Base-by-base conservation (phyloP, 75 land plant species). In the Pinus taeda region DNA sequence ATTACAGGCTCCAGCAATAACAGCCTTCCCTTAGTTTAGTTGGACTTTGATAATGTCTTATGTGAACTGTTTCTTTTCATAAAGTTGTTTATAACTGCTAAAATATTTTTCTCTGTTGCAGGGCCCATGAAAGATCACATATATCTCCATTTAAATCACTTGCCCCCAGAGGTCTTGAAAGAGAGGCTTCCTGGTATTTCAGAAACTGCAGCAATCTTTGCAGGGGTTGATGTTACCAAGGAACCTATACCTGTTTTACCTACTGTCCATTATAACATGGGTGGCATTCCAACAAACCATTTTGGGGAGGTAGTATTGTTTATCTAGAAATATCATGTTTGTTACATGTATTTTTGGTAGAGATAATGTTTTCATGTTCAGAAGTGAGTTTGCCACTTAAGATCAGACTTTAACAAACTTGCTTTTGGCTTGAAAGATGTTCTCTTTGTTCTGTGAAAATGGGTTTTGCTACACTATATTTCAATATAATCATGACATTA, bases 251-350 rank as follows among this genome's bases (percentile, higher is more conserved):
- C 99, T 76, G 98, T 97, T n/a, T 79, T 97, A 56, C 99, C 99
- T 4, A 97, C 99, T n/a, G 99, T 97, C 57, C 99, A 97, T 75
- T 97, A 97, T 70, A 97, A 97, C 79, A 97, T 97, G 99, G 99
- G 99, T 84, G 99, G 99, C 67, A 91, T 97, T 74, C 99, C 99
- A 45, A 97, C 99, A 24, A 97, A 91, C 71, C 70, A 91, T 74
- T 88, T 88, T 84, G 99, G 98, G 62, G 95, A 97, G 99, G 99
- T 97, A 86, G 21, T 62, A 62, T 37, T 58, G 74, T 4, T 58
- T 30, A 22, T 42, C 6, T 20, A 81, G 60, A n/a, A 20, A 57
- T 30, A 7, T 7, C 56, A 26, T 21, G n/a, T 18, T 17, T 59
- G 4, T 59, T 59, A 59, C 60, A 15, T 59, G 21, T 20, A 18